Evolutionary conservation across 768 basidiomycete genomes (phyloP).

Genomic region (Pluteus cervinus): DNA sequence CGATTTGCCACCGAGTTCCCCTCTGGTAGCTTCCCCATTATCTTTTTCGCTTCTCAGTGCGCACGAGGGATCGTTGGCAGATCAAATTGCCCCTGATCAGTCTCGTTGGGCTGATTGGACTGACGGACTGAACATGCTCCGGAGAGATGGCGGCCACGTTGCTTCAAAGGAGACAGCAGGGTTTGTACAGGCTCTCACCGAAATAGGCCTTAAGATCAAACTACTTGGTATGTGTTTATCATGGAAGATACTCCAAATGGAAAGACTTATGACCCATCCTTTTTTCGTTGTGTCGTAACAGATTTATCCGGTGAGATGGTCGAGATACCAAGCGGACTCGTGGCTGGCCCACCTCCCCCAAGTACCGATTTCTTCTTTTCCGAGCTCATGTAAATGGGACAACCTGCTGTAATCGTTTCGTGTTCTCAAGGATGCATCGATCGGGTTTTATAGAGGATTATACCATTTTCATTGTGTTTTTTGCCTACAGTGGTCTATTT

Average conservation of each 20-base stretch:
- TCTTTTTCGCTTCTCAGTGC: constrained; percentile 74
- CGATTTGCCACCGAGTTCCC: constrained; percentile 48
- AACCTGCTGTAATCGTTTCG: too few species aligned
- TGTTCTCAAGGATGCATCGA: too few species aligned
- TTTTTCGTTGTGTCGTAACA: constrained; percentile 18
- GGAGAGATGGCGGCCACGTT: constrained; percentile 77
- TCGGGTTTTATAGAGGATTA: too few species aligned
- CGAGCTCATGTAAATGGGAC: constrained; percentile 42
- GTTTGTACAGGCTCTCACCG: constrained; percentile 82
- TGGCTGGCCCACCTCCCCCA: constrained; percentile 71
- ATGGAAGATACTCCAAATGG: not conserved
- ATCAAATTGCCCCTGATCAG: constrained; percentile 72
- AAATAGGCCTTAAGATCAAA: constrained; percentile 90
- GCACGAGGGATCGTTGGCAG: constrained; percentile 67
- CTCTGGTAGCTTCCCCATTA: constrained; percentile 55
- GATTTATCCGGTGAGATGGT: constrained; percentile 88
- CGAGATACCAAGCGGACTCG: constrained; percentile 77
- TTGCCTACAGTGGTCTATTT: too few species aligned
- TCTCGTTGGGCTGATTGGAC: constrained; percentile 92
- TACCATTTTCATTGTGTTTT: too few species aligned
- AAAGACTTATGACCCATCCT: not conserved
- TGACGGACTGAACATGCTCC: constrained; percentile 85
- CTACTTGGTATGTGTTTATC: constrained; percentile 55
- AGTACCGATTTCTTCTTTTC: constrained; percentile 87
- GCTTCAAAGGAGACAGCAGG: constrained; percentile 80